Evolutionary conservation across 2,329 filamentous ascomycete species (phyloP), one percentile per base, ranked within the genome.

Genomic region (Aspergillus sp.): DNA sequence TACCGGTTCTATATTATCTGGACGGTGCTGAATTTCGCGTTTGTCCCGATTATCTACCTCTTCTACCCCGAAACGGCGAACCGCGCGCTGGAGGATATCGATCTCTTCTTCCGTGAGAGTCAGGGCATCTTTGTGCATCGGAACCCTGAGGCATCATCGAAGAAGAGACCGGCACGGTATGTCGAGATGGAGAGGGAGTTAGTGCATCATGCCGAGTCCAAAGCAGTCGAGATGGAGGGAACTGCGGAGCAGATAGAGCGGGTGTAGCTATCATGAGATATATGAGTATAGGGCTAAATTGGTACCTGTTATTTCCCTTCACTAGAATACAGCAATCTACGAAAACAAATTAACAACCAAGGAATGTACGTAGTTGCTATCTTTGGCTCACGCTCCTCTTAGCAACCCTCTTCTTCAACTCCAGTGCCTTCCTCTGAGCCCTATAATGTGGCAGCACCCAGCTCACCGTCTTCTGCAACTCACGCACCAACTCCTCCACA

Each of bases 31-130:
- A 58, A 57, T 39, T 52, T 54, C 19, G 49, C 55, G 3, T 60
- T 63, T 41, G 53, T 66, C 6, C 56, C 59, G 2, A 53, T 56
- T 26, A 57, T 58, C 4, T 64, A 63, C 45, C 47, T 62, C 34
- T 60, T 64, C 48, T 64, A 65, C 38, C 61, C 62, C 0, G 61
- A 64, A 49, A 64, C 61, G 3, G 54, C 56, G 4, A 60, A 60
- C 33, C 55, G 59, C 1, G 55, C 60, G 2, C 49, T 63, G 28
- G 62, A 65, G 44, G 60, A 65, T 43, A 62, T 65, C 38, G 62
- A 65, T 45, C 47, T 55, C 8, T 63, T 58, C 50, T 64, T 63
- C 49, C 57, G 57, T 12, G 43, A 51, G 8, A 56, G 58, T 39
- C 51, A 44, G 4, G 28, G 12, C 2, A 19, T 46, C 19, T 46